Evolutionary conservation across 768 basidiomycete species (phyloP).

Genomic region (Gautieria morchelliformis): DNA sequence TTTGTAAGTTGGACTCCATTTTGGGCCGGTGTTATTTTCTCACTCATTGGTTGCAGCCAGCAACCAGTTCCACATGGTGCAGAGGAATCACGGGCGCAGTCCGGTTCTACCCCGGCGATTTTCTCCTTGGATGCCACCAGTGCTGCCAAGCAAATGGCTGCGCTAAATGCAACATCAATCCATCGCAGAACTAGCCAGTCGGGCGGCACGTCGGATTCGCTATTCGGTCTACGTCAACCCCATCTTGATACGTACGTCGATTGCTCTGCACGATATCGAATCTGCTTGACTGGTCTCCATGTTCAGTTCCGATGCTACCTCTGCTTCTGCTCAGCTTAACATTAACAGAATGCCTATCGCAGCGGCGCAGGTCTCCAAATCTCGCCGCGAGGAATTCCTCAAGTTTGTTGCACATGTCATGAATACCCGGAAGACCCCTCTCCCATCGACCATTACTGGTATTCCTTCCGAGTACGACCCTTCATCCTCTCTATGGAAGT

Average conservation of each 20-base stretch:
- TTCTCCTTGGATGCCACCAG: constrained; percentile 45
- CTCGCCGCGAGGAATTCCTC: constrained; percentile 53
- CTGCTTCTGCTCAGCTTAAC: constrained; percentile 27
- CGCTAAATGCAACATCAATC: constrained; percentile 33
- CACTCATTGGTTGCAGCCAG: neutral
- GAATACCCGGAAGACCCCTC: constrained; percentile 45
- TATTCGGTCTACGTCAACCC: constrained; percentile 32
- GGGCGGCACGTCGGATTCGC: constrained; percentile 51
- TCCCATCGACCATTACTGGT: constrained; percentile 69
- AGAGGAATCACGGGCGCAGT: constrained; percentile 5
- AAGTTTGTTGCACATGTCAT: constrained; percentile 50
- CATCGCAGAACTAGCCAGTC: constrained; percentile 50
- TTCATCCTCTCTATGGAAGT: constrained; percentile 50
- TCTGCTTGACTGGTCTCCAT: neutral
- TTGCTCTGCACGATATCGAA: neutral
- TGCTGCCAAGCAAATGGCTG: constrained; percentile 75
- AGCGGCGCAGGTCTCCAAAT: constrained; percentile 32
- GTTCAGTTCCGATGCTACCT: neutral
- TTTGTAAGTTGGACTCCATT: neutral
- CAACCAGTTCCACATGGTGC: neutral
- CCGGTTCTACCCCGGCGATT: constrained; percentile 10
- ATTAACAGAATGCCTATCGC: constrained; percentile 26
- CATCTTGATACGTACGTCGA: neutral
- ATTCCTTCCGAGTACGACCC: constrained; percentile 54
- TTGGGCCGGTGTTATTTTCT: neutral